A percentile compares a stretch with the other conserved stretches of the same genome.
Conservation (phyloP, 1,139 yeast genomes). For the Debaryomyces subglobosus region DNA sequence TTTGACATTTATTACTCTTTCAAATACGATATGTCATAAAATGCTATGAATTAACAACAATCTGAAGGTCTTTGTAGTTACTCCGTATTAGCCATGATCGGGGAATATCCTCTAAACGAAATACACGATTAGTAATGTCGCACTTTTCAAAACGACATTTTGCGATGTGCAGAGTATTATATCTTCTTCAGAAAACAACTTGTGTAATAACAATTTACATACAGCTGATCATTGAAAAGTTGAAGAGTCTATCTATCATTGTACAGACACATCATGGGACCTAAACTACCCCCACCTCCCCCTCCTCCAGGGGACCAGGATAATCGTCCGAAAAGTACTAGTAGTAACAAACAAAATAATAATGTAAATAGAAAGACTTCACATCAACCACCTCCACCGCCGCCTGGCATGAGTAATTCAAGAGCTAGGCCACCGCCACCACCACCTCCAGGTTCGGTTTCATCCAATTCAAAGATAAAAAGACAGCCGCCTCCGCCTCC, state of each 20-base stretch:
- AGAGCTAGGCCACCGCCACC: constrained; percentile 15
- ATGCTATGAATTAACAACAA: constrained; percentile 1
- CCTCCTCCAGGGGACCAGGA: constrained; percentile 26
- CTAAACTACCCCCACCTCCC: constrained; percentile 35
- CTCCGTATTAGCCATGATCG: background rate
- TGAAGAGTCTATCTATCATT: background rate
- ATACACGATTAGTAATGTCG: background rate
- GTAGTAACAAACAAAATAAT: constrained; percentile 8
- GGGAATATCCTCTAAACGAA: background rate
- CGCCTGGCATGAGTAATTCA: constrained; percentile 9
- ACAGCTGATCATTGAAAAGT: background rate
- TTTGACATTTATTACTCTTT: constrained; percentile 1
- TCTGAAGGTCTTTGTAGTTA: background rate
- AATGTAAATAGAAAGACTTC: constrained; percentile 8
- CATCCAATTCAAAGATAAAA: background rate
- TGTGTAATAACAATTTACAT: background rate
- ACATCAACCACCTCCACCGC: constrained; percentile 18
- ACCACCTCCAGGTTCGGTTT: constrained; percentile 13
- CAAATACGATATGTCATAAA: background rate
- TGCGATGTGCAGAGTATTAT: background rate
- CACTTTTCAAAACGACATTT: background rate
- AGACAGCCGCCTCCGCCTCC: constrained; percentile 24
- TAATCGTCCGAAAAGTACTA: constrained; percentile 11
- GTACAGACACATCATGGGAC: constrained; percentile 22
- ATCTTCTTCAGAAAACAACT: background rate